phyloP scores from a whole-genome alignment of 257 asterid species.

The Echites panduratus region DNA sequence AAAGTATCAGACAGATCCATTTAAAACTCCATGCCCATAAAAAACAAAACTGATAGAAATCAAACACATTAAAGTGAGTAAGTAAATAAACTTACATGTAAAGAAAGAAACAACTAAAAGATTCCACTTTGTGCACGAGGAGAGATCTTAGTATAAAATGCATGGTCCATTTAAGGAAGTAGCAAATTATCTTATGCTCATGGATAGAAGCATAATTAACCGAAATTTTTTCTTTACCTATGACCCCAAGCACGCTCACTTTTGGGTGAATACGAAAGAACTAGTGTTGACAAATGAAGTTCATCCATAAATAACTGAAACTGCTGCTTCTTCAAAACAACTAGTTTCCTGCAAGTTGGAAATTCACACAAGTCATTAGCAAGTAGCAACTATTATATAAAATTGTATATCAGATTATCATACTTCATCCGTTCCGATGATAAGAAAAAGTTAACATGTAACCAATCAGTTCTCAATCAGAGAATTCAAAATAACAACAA shows the following conservation, averaged over 20 bases:
- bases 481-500: not conserved
- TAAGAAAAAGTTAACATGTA: not conserved
- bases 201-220: constrained; percentile 14
- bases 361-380: constrained; percentile 1
- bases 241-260: constrained; percentile 98
- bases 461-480: not conserved
- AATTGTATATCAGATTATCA: not conserved
- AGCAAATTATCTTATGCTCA: not conserved
- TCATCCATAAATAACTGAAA: constrained; percentile 52
- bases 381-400: not conserved
- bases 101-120: not conserved
- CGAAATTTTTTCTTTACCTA: constrained; percentile 36
- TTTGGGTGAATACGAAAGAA: constrained; percentile 80
- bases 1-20: not conserved
- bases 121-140: not conserved
- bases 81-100: not conserved
- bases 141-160: not conserved
- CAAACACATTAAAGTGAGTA: not conserved
- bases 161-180: not conserved
- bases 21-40: not conserved
- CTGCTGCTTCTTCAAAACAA: constrained; percentile 46
- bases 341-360: constrained; percentile 50
- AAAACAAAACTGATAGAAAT: not conserved
- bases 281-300: constrained; percentile 54
- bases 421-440: not conserved